phyloP scores from a whole-genome alignment of 345 rosid species.

The Salix viminalis region DNA sequence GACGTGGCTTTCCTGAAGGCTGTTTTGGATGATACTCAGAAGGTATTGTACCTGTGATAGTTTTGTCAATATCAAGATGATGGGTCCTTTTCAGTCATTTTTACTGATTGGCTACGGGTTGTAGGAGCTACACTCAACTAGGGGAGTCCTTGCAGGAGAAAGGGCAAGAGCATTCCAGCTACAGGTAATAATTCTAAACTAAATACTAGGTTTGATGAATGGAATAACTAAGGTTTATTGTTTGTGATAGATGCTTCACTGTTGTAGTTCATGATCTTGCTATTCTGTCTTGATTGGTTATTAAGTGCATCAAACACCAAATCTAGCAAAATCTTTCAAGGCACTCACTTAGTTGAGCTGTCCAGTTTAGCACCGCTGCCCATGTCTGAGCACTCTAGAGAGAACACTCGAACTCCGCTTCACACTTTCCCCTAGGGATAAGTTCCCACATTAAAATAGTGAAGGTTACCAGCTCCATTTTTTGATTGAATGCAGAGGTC shows the following conservation, averaged over 20 bases:
- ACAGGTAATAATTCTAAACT: constrained; percentile 44
- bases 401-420: not conserved
- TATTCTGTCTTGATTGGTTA: not conserved
- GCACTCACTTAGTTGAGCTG: not conserved
- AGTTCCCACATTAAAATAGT: not conserved
- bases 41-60: constrained; percentile 39
- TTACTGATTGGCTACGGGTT: constrained; percentile 15
- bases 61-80: not conserved
- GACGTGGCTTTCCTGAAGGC: constrained; percentile 97
- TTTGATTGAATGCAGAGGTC: not conserved
- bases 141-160: constrained; percentile 95
- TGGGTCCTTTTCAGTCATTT: not conserved
- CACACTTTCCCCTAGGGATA: not conserved
- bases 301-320: not conserved
- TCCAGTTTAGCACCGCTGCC: not conserved
- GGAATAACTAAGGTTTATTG: not conserved
- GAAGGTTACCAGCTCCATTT: not conserved
- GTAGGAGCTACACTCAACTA: constrained; percentile 86
- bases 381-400: not conserved
- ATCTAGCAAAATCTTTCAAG: not conserved
- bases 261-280: not conserved
- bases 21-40: constrained; percentile 86
- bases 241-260: not conserved
- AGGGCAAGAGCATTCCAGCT: constrained; percentile 92
- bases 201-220: not conserved